These are phyloP conservation scores for Marchantia paleacea DNA, from an alignment of 225 moss, liverwort and hornwort species.

Conservation along the genomic window DNA sequence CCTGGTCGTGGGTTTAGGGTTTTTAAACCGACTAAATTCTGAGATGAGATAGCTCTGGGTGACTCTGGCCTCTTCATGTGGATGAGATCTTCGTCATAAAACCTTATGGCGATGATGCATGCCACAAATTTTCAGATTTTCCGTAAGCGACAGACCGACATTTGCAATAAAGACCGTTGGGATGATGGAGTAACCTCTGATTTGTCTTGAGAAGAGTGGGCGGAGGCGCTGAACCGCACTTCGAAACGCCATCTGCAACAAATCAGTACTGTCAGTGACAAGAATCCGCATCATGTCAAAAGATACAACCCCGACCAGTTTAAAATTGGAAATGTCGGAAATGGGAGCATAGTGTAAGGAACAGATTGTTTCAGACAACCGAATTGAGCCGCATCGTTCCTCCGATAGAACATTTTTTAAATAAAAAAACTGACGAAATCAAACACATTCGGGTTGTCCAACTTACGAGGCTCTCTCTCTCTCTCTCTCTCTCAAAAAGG, in stretches of 20 bases:
- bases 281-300: background rate
- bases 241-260: background rate
- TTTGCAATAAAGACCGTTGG: background rate
- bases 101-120: background rate
- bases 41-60: background rate
- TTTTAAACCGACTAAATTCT: background rate
- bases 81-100: background rate
- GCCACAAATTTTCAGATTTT: background rate
- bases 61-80: background rate
- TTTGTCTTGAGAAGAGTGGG: background rate
- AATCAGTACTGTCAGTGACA: background rate
- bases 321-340: background rate
- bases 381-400: too few relatives aligned
- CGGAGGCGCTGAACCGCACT: background rate
- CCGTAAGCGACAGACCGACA: background rate
- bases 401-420: too few relatives aligned
- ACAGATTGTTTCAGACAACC: background rate
- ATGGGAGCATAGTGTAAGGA: too few relatives aligned
- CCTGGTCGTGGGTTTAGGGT: background rate
- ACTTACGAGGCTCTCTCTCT: too few relatives aligned
- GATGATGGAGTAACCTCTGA: background rate
- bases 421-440: too few relatives aligned
- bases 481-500: too few relatives aligned
- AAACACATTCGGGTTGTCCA: too few relatives aligned
- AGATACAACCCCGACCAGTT: background rate